Conservation (phyloP, 2,329 filamentous ascomycete species). For the Camillea tinctor region DNA sequence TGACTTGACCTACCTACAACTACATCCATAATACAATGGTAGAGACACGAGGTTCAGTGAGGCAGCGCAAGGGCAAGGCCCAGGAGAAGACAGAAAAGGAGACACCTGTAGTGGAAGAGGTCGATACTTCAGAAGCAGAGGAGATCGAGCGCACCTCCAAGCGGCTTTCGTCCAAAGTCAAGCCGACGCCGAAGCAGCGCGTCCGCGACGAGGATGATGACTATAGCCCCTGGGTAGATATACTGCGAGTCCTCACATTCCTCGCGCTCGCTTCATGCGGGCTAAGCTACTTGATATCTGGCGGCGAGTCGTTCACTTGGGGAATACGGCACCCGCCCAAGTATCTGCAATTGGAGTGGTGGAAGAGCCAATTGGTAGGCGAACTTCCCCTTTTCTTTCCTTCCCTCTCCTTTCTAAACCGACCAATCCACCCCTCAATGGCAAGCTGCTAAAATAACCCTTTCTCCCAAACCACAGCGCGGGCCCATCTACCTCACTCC, state of each 20-base stretch:
- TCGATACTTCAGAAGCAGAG: constrained; percentile 31
- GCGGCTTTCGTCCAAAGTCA: constrained; percentile 19
- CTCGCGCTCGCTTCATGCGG: constrained; percentile 64
- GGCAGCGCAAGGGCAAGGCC: constrained; percentile 42
- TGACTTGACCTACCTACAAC: background rate
- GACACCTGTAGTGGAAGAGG: constrained; percentile 25
- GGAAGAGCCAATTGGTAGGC: constrained; percentile 60
- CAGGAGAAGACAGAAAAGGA: constrained; percentile 12
- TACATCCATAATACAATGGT: constrained; percentile 11
- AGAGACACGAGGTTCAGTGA: constrained; percentile 33
- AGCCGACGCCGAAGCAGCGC: constrained; percentile 31
- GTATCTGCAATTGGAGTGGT: constrained; percentile 57
- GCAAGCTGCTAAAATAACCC: constrained; percentile 6
- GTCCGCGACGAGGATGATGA: constrained; percentile 62
- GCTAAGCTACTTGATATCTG: constrained; percentile 74
- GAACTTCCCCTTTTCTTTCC: constrained; percentile 24
- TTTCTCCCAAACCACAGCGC: constrained; percentile 47
- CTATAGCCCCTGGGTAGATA: constrained; percentile 58
- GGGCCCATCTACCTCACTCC: constrained; percentile 71
- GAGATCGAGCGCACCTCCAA: constrained; percentile 23
- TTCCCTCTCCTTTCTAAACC: background rate
- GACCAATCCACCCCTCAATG: background rate
- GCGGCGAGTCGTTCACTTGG: constrained; percentile 69
- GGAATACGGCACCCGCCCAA: constrained; percentile 59
- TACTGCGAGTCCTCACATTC: constrained; percentile 68